Percentiles rank a stretch among this genome's conserved stretches.
These are phyloP conservation scores for Candida ponderosae DNA, from an alignment of 805 yeast species.

Conservation along the genomic window DNA sequence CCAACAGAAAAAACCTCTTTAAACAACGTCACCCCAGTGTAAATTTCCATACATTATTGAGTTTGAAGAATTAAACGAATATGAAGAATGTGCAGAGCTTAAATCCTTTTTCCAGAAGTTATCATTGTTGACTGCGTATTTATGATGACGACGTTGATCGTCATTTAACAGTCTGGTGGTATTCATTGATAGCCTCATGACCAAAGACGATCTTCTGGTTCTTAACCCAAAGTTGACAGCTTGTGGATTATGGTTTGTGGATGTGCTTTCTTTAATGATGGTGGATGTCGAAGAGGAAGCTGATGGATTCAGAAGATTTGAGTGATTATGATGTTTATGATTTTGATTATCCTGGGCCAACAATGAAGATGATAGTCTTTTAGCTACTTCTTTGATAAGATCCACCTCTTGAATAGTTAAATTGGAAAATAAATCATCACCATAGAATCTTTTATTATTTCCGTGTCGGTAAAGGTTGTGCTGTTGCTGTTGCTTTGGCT, in stretches of 20 bases:
- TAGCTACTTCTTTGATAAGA: conserved; percentile 18
- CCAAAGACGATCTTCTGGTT: conserved; percentile 13
- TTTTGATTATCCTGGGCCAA: background rate
- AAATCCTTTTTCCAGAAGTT: conserved; percentile 19
- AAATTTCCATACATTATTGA: conserved; percentile 17
- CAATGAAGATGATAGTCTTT: conserved; percentile 15
- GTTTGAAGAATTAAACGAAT: conserved; percentile 12
- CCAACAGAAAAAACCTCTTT: too few relatives aligned
- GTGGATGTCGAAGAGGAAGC: background rate
- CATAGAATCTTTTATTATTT: conserved; percentile 15
- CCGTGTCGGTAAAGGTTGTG: background rate
- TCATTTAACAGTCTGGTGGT: conserved; percentile 11
- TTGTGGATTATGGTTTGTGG: background rate
- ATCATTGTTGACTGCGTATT: too few relatives aligned
- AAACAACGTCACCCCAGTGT: conserved; percentile 7
- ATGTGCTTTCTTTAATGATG: too few relatives aligned
- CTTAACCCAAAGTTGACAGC: background rate
- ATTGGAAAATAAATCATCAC: conserved; percentile 16
- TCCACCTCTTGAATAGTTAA: conserved; percentile 15
- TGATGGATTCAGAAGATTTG: background rate
- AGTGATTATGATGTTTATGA: background rate
- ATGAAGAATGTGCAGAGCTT: conserved; percentile 19
- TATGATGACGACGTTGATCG: background rate
- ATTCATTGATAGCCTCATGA: conserved; percentile 13
- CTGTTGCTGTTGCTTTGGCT: too few relatives aligned